phyloP scores from a whole-genome alignment of 768 basidiomycete species.

The Rhodotorula taiwanensis region DNA sequence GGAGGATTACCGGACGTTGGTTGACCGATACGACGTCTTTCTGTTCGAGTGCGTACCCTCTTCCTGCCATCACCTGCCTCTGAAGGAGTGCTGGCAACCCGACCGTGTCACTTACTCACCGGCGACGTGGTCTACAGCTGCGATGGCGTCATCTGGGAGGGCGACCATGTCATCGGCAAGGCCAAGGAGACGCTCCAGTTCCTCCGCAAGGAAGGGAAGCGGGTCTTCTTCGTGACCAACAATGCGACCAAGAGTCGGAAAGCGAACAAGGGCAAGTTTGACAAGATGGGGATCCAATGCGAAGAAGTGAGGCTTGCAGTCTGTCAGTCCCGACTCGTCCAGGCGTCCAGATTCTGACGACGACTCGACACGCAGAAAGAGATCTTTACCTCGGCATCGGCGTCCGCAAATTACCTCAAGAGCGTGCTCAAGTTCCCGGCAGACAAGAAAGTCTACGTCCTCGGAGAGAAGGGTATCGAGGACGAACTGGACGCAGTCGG shows the following conservation, averaged over 20 bases:
- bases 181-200: constrained; percentile 32
- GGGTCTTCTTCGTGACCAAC: constrained; percentile 56
- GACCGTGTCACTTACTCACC: too few species aligned
- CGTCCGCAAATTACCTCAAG: constrained; percentile 74
- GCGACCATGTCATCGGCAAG: constrained; percentile 34
- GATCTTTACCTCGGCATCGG: constrained; percentile 91
- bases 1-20: constrained; percentile 21
- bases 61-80: too few species aligned
- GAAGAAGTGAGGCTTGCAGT: constrained; percentile 59
- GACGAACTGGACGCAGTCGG: constrained; percentile 88
- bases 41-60: constrained; percentile 36
- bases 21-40: constrained; percentile 36
- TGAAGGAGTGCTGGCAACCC: too few species aligned
- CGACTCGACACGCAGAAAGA: constrained; percentile 60
- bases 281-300: constrained; percentile 75
- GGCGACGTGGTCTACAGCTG: too few species aligned
- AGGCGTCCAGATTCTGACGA: background rate
- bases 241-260: constrained; percentile 89
- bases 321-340: too few species aligned
- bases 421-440: constrained; percentile 81
- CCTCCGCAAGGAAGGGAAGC: constrained; percentile 33
- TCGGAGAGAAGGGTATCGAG: constrained; percentile 84
- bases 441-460: constrained; percentile 89
- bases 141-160: constrained; percentile 41
- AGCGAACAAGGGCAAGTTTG: constrained; percentile 84